Percentiles rank a stretch among this genome's conserved stretches.
phyloP scores from a whole-genome alignment of 2,329 filamentous ascomycete species.

The Mycosphaerella arachidis region DNA sequence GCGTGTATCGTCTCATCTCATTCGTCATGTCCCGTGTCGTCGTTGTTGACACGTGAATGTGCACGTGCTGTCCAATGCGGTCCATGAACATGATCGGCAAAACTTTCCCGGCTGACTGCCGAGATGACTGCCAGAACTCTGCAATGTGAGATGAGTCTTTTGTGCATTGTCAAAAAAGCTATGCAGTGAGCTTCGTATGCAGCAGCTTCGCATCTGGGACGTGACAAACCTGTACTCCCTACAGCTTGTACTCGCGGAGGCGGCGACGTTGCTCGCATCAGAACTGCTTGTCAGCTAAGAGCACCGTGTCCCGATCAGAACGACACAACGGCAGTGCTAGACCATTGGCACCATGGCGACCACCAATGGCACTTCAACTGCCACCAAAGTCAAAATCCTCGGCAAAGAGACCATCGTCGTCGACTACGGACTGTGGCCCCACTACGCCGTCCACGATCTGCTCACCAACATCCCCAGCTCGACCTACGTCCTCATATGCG shows the following conservation, averaged over 20 bases:
- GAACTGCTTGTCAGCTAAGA: slow-evolving; percentile 28
- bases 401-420: slow-evolving; percentile 87
- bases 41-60: background rate
- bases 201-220: slow-evolving; percentile 31
- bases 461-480: slow-evolving; percentile 72
- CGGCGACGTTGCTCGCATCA: slow-evolving; percentile 23
- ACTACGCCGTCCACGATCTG: slow-evolving; percentile 76
- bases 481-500: slow-evolving; percentile 94
- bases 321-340: background rate
- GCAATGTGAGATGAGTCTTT: background rate
- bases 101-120: background rate
- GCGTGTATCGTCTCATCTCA: background rate
- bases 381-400: slow-evolving; percentile 71
- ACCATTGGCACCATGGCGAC: slow-evolving; percentile 14
- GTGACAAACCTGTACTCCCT: slow-evolving; percentile 26
- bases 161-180: background rate
- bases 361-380: slow-evolving; percentile 24
- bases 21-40: background rate
- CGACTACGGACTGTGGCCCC: slow-evolving; percentile 84
- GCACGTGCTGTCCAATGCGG: background rate
- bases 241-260: slow-evolving; percentile 24
- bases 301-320: background rate
- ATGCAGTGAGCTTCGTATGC: slow-evolving; percentile 20
- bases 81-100: background rate
- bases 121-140: no score